These are phyloP conservation scores for Herpetospermum pedunculosum DNA, from an alignment of 306 rosid species.

Conservation along the genomic window DNA sequence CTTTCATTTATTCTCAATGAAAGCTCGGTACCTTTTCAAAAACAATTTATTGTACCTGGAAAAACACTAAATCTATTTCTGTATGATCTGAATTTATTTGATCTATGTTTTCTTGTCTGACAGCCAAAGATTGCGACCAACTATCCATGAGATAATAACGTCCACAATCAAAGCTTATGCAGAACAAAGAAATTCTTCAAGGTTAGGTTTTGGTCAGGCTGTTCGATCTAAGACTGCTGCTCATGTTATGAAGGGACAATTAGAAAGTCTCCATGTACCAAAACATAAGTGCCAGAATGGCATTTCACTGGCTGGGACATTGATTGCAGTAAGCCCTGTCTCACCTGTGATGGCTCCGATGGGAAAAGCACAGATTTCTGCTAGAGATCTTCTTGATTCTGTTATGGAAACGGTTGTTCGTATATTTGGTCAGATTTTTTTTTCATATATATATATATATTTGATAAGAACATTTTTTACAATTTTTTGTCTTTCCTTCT, in stretches of 20 bases:
- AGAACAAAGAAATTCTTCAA: slow-evolving; percentile 51
- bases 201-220: slow-evolving; percentile 53
- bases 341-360: slow-evolving; percentile 92
- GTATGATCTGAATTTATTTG: slow-evolving; percentile 10
- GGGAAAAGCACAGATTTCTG: slow-evolving; percentile 81
- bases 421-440: slow-evolving; percentile 73
- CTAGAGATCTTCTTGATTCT: slow-evolving; percentile 84
- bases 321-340: slow-evolving; percentile 90
- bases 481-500: slow-evolving; percentile 1
- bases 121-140: slow-evolving; percentile 99
- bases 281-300: slow-evolving; percentile 91
- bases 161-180: slow-evolving; percentile 78
- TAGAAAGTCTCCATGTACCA: slow-evolving; percentile 64
- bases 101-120: slow-evolving; percentile 8
- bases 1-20: too few species aligned
- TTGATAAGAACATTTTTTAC: too few species aligned
- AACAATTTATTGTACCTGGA: not conserved
- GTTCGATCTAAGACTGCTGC: slow-evolving; percentile 30
- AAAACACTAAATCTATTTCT: not conserved
- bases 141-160: slow-evolving; percentile 75
- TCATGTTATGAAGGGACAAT: slow-evolving; percentile 72
- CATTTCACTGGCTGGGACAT: slow-evolving; percentile 57
- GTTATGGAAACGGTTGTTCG: slow-evolving; percentile 69
- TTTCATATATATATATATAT: not conserved
- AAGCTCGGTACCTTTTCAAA: too few species aligned